Percentiles rank a stretch among this genome's conserved stretches.
Evolutionary conservation across 2,329 filamentous ascomycete species (phyloP).

Genomic region (Talaromyces piceae): DNA sequence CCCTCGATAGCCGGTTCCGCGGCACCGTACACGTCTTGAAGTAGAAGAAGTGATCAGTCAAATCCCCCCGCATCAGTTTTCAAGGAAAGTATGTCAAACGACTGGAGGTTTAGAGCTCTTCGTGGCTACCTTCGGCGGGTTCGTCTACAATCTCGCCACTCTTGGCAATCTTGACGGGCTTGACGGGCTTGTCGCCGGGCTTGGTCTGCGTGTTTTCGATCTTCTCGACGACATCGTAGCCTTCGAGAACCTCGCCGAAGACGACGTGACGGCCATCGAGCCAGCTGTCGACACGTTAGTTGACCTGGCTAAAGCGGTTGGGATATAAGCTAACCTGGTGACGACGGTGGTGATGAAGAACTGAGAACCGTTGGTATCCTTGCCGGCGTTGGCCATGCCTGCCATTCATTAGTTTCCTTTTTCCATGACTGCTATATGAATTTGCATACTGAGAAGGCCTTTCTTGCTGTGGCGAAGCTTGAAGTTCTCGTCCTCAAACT

Average conservation of each 20-base stretch:
- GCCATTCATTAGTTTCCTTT: conserved; percentile 10
- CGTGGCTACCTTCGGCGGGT: conserved; percentile 55
- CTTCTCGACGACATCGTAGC: conserved; percentile 58
- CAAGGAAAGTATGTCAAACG: conserved; percentile 1
- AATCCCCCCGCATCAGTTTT: conserved; percentile 18
- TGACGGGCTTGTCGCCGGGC: conserved; percentile 46
- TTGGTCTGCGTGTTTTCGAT: conserved; percentile 57
- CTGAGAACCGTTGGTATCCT: conserved; percentile 59
- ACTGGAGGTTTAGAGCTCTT: conserved; percentile 50
- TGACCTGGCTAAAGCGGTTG: neutral
- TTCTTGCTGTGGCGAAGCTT: conserved; percentile 62
- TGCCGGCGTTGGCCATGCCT: conserved; percentile 60
- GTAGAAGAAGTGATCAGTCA: conserved; percentile 27
- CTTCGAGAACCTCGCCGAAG: conserved; percentile 62
- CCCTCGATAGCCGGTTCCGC: conserved; percentile 6
- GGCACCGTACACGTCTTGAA: conserved; percentile 12
- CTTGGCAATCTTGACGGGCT: conserved; percentile 58
- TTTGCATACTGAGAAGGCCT: conserved; percentile 51
- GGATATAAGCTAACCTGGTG: conserved; percentile 37
- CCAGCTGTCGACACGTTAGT: conserved; percentile 36
- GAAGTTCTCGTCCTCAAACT: conserved; percentile 65
- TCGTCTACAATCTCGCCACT: conserved; percentile 55
- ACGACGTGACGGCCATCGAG: conserved; percentile 59
- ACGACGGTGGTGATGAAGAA: conserved; percentile 60
- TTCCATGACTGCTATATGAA: neutral